Evolutionary conservation across 1,284 basidiomycete species (phyloP).

Genomic region (Cryptococcus amylolentus): DNA sequence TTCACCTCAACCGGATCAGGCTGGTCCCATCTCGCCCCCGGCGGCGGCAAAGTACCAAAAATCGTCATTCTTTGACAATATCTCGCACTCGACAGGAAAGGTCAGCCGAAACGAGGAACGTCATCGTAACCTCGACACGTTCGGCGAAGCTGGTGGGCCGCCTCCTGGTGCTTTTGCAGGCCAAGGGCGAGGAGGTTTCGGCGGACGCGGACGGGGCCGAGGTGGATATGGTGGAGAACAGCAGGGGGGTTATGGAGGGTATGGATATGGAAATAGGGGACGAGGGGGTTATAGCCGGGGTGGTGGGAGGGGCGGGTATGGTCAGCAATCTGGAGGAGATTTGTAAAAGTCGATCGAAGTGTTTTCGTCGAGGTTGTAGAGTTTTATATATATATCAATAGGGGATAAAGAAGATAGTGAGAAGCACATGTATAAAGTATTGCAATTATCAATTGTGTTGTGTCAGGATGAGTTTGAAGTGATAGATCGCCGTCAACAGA

Average conservation of each 20-base stretch:
- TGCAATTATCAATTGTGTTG: background rate
- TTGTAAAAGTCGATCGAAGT: background rate
- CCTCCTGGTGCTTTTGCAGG: slow-evolving; percentile 7
- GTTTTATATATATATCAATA: too few species aligned
- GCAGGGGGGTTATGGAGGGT: slow-evolving; percentile 12
- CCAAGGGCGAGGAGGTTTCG: slow-evolving; percentile 12
- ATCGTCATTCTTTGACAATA: slow-evolving; percentile 42
- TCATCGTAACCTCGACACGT: slow-evolving; percentile 44
- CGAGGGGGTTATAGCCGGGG: slow-evolving; percentile 9
- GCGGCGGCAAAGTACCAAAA: slow-evolving; percentile 32
- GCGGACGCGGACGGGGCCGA: slow-evolving; percentile 17
- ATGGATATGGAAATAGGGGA: slow-evolving; percentile 4
- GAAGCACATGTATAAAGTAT: slow-evolving; percentile 3
- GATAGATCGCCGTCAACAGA: too few species aligned
- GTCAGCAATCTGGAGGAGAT: background rate
- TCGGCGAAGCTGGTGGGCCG: slow-evolving; percentile 43
- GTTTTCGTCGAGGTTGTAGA: too few species aligned
- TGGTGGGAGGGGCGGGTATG: slow-evolving; percentile 15
- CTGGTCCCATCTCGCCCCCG: background rate
- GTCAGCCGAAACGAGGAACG: slow-evolving; percentile 41
- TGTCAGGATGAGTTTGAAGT: too few species aligned
- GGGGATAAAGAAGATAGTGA: background rate
- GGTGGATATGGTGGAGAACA: slow-evolving; percentile 7
- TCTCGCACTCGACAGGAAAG: slow-evolving; percentile 30
- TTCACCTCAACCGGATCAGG: background rate